Conservation (phyloP, 2,329 filamentous ascomycete species). For the Allantophomopsis lycopodina region DNA sequence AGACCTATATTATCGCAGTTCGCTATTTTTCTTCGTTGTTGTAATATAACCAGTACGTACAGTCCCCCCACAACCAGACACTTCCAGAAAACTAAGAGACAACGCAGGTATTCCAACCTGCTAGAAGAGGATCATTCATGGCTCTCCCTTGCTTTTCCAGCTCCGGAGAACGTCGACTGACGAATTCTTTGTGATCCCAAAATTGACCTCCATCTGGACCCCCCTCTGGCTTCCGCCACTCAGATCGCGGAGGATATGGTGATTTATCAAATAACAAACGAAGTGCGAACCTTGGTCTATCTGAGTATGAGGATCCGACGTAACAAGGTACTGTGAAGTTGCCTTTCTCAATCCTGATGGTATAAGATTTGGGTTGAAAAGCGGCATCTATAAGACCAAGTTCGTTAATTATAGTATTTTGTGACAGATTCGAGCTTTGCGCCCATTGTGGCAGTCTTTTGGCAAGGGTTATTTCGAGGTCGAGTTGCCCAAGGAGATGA, state of each 20-base stretch:
- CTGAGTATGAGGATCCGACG: slow-evolving; percentile 2
- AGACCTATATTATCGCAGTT: no score
- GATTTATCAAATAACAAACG: slow-evolving; percentile 15
- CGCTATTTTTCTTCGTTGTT: no score
- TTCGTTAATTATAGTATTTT: slow-evolving; percentile 7
- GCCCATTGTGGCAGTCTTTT: slow-evolving; percentile 6
- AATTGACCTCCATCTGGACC: slow-evolving; percentile 9
- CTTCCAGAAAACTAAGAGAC: slow-evolving; percentile 1
- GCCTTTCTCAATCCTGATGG: slow-evolving; percentile 12
- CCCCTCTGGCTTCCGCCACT: slow-evolving; percentile 11
- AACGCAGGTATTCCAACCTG: neutral
- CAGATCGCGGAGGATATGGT: slow-evolving; percentile 13
- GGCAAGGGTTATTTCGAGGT: slow-evolving; percentile 11
- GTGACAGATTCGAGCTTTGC: neutral
- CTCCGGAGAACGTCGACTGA: slow-evolving; percentile 7
- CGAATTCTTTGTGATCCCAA: slow-evolving; percentile 13
- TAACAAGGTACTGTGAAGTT: slow-evolving; percentile 11
- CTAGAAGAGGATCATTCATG: neutral
- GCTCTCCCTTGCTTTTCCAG: slow-evolving; percentile 5
- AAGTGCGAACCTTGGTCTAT: slow-evolving; percentile 7
- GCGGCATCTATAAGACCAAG: slow-evolving; percentile 9
- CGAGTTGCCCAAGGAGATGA: slow-evolving; percentile 2
- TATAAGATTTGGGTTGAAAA: slow-evolving; percentile 11
- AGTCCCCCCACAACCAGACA: no score
- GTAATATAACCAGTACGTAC: no score